These are phyloP conservation scores for Termitomyces sp. DNA, from an alignment of 768 basidiomycete species.

Conservation along the genomic window DNA sequence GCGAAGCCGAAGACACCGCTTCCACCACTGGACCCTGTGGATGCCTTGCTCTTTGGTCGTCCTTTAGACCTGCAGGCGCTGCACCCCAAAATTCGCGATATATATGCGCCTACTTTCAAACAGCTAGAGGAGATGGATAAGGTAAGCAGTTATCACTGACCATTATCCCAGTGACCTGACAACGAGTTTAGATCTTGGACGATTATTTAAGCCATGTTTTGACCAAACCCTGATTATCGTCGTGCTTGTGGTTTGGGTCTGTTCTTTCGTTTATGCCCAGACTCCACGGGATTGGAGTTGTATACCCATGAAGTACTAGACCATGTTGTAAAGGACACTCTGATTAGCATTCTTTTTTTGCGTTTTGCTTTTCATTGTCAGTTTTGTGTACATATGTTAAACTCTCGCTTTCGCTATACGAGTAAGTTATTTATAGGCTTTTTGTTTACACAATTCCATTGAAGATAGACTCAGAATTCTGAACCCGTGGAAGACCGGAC, in stretches of 20 bases:
- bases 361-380: background rate
- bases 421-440: too few relatives aligned
- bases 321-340: background rate
- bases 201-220: slow-evolving; percentile 14
- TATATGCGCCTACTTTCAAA: slow-evolving; percentile 68
- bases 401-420: background rate
- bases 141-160: slow-evolving; percentile 32
- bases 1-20: slow-evolving; percentile 29
- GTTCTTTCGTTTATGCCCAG: background rate
- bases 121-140: slow-evolving; percentile 79
- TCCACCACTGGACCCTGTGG: slow-evolving; percentile 54
- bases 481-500: too few relatives aligned
- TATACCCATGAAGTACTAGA: slow-evolving; percentile 4
- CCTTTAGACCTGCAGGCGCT: slow-evolving; percentile 56
- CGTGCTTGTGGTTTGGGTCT: background rate
- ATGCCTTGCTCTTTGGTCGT: slow-evolving; percentile 70
- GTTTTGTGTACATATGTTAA: background rate
- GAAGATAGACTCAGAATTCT: too few relatives aligned
- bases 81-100: slow-evolving; percentile 69
- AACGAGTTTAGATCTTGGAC: slow-evolving; percentile 9
- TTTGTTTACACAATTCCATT: too few relatives aligned
- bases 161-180: background rate
- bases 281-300: slow-evolving; percentile 3
- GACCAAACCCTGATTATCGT: slow-evolving; percentile 1
- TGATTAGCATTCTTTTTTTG: background rate